Evolutionary conservation across 2,329 filamentous ascomycete species (phyloP), one percentile per base, ranked within the genome.

Genomic region (Epichloe aotearoae): DNA sequence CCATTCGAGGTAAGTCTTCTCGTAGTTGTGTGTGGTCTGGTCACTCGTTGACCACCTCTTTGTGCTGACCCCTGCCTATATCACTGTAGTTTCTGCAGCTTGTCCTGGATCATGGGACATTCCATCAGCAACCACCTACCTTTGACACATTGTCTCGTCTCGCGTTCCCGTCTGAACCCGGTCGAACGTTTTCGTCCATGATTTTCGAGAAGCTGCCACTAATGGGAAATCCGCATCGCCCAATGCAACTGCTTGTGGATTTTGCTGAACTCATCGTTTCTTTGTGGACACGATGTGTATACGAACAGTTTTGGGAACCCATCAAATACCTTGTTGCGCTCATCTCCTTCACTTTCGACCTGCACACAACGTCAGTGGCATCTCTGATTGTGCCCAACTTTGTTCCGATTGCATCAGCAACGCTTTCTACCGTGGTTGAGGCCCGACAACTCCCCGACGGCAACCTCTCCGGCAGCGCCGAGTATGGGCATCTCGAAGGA

Each of bases 111-210:
- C 81, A 88, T 56, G 74, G 74, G 8, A 70, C 74, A 15, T 68
- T 71, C 0, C 72, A 73, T 44, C 72, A 73, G 15, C 74, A 77
- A 41, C 74, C 80, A 3, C 73, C 83, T 15, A 82, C 80, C 0
- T 77, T 91, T 44, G 85, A 91, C 58, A 73, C 77, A 2, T 69
- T 91, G 15, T 75, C 82, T 7, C 78, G 77, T 45, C 80, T 82
- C 62, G 63, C 71, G 4, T 82, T 88, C 49, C 82, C 84, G 2
- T 85, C 84, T 0, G 70, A 79, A n/a, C 74, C 77, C 15, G 46
- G 49, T 1, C 63, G 67, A 1, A 74, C 74, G 44, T 71, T 90
- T 6, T 79, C 84, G 0, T 79, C 84, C 3, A 71, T 82, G 20
- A 76, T 90, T 33, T 76, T 87, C 49, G 80, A 86, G 55, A 76